Percentiles rank a stretch among this genome's conserved stretches.
Conservation (phyloP, 805 yeast species). For the Candida boleticola region DNA sequence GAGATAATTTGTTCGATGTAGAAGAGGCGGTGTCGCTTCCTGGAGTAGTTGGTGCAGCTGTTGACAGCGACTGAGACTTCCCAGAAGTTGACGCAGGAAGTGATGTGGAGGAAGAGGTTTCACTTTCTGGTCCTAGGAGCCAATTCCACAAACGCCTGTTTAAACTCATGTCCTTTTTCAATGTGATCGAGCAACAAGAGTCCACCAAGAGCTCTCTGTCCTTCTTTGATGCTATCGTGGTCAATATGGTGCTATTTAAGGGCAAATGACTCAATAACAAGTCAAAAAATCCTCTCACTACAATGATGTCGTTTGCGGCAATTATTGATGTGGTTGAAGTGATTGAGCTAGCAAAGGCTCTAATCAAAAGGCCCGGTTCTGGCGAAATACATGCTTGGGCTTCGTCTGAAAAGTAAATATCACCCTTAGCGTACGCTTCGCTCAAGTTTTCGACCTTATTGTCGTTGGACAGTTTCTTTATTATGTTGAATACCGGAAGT, state of each 20-base stretch:
- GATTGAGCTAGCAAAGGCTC: slow-evolving; percentile 73
- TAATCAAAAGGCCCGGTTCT: slow-evolving; percentile 72
- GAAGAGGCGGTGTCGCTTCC: slow-evolving; percentile 1
- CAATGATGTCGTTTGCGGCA: slow-evolving; percentile 53
- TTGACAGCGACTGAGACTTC: neutral
- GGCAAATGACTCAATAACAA: slow-evolving; percentile 66
- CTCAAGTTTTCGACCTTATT: slow-evolving; percentile 9
- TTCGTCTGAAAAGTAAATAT: slow-evolving; percentile 35
- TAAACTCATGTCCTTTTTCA: slow-evolving; percentile 88
- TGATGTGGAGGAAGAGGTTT: slow-evolving; percentile 3
- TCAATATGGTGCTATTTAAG: slow-evolving; percentile 57
- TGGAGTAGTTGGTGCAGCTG: neutral
- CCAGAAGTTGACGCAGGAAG: neutral
- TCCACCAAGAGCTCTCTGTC: slow-evolving; percentile 62
- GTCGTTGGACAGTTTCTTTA: slow-evolving; percentile 15
- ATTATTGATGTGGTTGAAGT: slow-evolving; percentile 33
- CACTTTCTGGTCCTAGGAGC: slow-evolving; percentile 76
- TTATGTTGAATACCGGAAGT: slow-evolving; percentile 58
- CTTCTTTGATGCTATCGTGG: slow-evolving; percentile 40
- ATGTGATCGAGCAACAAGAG: slow-evolving; percentile 64
- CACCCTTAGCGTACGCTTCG: neutral
- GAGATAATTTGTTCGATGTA: slow-evolving; percentile 15
- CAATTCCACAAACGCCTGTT: slow-evolving; percentile 93
- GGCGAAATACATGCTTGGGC: slow-evolving; percentile 67
- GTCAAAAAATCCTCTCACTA: slow-evolving; percentile 88